Conservation (phyloP, 257 asterid species). For the Solanum pennellii region DNA sequence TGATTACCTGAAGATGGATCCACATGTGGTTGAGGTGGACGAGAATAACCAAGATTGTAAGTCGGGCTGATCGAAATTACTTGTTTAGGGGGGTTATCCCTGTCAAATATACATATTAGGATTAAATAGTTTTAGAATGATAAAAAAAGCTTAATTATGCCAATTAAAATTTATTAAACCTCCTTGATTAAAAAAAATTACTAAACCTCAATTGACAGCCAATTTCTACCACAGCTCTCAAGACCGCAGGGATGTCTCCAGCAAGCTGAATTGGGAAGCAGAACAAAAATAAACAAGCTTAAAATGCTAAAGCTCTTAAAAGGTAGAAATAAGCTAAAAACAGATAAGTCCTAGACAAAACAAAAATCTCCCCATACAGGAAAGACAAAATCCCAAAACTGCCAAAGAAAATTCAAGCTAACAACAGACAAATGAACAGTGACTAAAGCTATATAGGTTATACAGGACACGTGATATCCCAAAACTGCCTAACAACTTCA, state of each 20-base stretch:
- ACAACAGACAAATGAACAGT: neutral
- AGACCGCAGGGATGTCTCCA: slow-evolving; percentile 74
- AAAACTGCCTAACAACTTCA: neutral
- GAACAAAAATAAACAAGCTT: neutral
- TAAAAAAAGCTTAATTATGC: neutral
- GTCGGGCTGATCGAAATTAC: slow-evolving; percentile 72
- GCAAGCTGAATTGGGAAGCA: slow-evolving; percentile 46
- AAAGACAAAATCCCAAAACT: neutral
- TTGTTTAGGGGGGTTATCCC: slow-evolving; percentile 91
- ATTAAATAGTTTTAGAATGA: neutral
- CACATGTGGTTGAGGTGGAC: slow-evolving; percentile 43
- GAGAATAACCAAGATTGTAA: slow-evolving; percentile 35
- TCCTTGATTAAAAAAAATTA: neutral
- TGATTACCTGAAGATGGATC: slow-evolving; percentile 72
- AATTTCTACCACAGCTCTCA: slow-evolving; percentile 85
- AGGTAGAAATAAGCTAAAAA: neutral
- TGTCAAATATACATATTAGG: slow-evolving; percentile 16
- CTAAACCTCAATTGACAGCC: slow-evolving; percentile 77
- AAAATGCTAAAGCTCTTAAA: neutral
- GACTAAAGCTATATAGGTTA: neutral
- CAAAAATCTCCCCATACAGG: neutral
- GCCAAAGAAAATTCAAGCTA: neutral
- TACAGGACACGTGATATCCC: neutral
- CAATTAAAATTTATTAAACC: slow-evolving; percentile 22
- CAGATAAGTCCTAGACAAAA: neutral